Percentiles rank a stretch among this genome's conserved stretches.
These are phyloP conservation scores for Paramecium sonneborni DNA, from an alignment of 73 alveolate genomes.

Conservation along the genomic window DNA sequence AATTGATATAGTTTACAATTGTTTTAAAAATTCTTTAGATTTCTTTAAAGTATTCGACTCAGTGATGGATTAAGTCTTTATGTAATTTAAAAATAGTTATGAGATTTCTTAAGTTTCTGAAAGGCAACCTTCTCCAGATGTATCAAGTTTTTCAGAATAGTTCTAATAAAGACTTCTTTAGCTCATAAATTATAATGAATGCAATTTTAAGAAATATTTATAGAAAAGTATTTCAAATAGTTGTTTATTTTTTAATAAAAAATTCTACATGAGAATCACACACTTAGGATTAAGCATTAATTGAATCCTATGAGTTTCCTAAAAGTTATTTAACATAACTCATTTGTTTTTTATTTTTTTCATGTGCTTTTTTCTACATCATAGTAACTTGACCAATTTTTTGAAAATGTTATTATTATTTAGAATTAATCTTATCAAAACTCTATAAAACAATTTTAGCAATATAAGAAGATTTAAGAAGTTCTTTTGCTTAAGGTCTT, in stretches of 20 bases:
- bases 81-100: not conserved
- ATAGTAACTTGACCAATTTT: not conserved
- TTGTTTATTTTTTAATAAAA: not conserved
- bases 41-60: not conserved
- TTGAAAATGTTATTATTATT: not conserved
- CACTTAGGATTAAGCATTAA: not conserved
- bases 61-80: not conserved
- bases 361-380: not conserved
- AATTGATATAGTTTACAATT: not conserved
- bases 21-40: not conserved
- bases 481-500: not conserved
- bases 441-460: not conserved
- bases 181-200: not conserved
- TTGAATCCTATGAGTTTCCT: not conserved
- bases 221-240: not conserved
- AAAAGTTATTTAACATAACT: not conserved
- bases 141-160: not conserved
- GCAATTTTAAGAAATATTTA: not conserved
- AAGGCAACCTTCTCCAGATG: not conserved
- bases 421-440: not conserved
- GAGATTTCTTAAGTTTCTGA: not conserved
- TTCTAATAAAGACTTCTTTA: not conserved
- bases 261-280: not conserved
- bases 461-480: not conserved
- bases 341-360: not conserved